Base-by-base conservation (phyloP, 2,329 filamentous ascomycete species). In the Xylaria arbuscula region DNA sequence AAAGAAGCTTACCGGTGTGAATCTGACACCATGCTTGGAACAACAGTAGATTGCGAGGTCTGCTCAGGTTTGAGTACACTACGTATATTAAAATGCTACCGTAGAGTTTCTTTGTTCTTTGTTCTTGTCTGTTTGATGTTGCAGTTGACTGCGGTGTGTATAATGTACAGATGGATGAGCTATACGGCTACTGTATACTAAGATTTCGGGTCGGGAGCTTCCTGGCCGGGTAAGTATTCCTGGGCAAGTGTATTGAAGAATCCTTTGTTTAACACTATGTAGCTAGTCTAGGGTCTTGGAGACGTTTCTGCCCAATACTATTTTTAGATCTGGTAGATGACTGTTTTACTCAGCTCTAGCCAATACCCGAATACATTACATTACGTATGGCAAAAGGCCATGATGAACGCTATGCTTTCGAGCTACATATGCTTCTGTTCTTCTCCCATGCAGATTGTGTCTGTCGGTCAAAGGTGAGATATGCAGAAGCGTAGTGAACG, bases 21-120 rank as follows among this genome's bases (percentile, higher is more conserved):
- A 34, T 50, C 54, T 56, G 55, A 57, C 55, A 42, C 38, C 55
- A 42, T 42, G 36, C 38, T 40, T 45, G 15, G 15, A 22, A 57
- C 15, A 22, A 45, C 24, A 19, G 22, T 42, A 47, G 19, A 47
- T 47, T 47, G 42, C 42, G 42, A 47, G 19, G 28, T 28, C 28
- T 28, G 28, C 28, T 28, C 9, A 24, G 22, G 17, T 19, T 19
- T 48, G 19, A 48, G 28, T 28, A 8, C 2, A 19, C n/a, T 19
- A 54, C 51, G 13, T n/a, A 45, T n/a, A 45, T n/a, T 28, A 28
- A 5, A 28, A 28, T 28, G 28, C 28, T 28, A 28, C 28, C 28
- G 28, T 5, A 28, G n/a, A n/a, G n/a, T n/a, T n/a, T n/a, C n/a
- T n/a, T n/a, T 28, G 5, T 28, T 28, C 28, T 3, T 28, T 3